Percentiles rank a stretch among this genome's conserved stretches.
These are phyloP conservation scores for Ballota nigra DNA, from an alignment of 257 asterid species.

Conservation along the genomic window DNA sequence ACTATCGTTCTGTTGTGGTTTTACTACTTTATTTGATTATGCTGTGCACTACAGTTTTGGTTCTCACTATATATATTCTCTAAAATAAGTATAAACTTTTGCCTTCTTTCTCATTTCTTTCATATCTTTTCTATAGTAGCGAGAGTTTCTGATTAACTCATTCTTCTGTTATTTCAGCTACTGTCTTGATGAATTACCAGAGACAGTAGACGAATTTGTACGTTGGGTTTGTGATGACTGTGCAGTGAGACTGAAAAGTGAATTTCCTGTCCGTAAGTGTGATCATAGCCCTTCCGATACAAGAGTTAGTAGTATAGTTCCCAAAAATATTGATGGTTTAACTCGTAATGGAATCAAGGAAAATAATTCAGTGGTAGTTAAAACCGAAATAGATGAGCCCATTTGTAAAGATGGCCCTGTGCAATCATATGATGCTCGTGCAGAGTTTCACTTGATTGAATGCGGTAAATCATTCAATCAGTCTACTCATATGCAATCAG, in stretches of 20 bases:
- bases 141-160: neutral
- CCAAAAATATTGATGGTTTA: neutral
- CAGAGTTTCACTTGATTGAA: too few species aligned
- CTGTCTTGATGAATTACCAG: slow-evolving; percentile 55
- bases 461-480: too few species aligned
- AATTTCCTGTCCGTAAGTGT: neutral
- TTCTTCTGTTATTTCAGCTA: slow-evolving; percentile 46
- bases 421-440: too few species aligned
- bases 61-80: neutral
- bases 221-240: slow-evolving; percentile 73
- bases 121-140: neutral
- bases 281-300: neutral
- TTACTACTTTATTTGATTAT: neutral
- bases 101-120: neutral
- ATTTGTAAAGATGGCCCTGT: neutral
- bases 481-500: too few species aligned
- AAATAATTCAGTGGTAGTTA: neutral
- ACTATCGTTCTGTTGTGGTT: neutral
- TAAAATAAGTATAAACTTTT: neutral
- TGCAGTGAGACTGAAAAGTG: slow-evolving; percentile 10
- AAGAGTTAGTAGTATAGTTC: neutral
- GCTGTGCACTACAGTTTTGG: neutral
- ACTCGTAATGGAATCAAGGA: slow-evolving; percentile 2
- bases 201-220: slow-evolving; percentile 51
- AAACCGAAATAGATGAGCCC: neutral